Base-by-base conservation (phyloP, 2,329 filamentous ascomycete species). In the Paecilomyces fulvus region DNA sequence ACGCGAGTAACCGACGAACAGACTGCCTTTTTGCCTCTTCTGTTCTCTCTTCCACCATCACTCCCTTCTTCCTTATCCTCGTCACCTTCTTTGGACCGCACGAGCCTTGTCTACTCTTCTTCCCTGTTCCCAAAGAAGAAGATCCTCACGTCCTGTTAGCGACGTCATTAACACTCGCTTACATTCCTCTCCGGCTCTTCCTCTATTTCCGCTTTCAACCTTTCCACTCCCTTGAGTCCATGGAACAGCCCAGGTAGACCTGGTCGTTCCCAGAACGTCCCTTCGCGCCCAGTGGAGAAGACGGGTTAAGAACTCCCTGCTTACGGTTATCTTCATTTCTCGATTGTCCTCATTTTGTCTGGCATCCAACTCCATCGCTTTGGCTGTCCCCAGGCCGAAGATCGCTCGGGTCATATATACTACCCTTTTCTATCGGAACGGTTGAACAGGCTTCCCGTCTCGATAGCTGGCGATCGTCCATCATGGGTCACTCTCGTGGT, bases 401-500 rank as follows among this genome's bases (percentile, higher is more conserved):
- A 49, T 30, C 56, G 53, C 51, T 49, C 52, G 28, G 51, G 25
- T 55, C 46, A 31, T 43, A 23, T 49, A 37, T 33, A 20, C n/a
- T 49, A 23, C 49, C 54, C 55, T 25, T 51, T 51, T 56, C 25
- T 17, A 28, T 17, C 20, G 14, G 48, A 23, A 23, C 48, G 48
- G 48, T 49, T 20, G 48, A 28, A 49, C 48, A 23, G 21, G 21
- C 11, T 49, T 28, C 48, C 48, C 48, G 48, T 49, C 23, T n/a
- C 14, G 48, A 23, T 12, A 28, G 33, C 37, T 17, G 37, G 17
- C 37, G 37, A 43, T 54, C 31, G 53, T 3, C 25, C 60, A 64
- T 58, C 61, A 73, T 73, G 70, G 70, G 61, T 63, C 70, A 67
- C 63, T 73, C 70, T 64, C 70, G 70, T 67, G 70, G 70, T 73